phyloP scores from a whole-genome alignment of 2,329 filamentous ascomycete species.

The Scopulariopsis brevicaulis region DNA sequence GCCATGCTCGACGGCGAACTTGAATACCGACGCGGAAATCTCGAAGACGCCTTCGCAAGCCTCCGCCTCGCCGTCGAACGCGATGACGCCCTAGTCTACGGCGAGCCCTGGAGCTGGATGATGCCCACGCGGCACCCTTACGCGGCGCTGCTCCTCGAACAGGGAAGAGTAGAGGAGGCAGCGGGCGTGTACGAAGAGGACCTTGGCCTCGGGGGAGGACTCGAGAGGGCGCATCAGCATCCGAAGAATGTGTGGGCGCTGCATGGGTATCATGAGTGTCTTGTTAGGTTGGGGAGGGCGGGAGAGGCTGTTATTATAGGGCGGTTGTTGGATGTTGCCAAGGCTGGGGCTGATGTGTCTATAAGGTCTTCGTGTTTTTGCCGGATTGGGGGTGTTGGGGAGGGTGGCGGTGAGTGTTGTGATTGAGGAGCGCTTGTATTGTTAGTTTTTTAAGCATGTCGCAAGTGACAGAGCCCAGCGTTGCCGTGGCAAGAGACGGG shows the following conservation, averaged over 20 bases:
- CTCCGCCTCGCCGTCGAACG: constrained; percentile 44
- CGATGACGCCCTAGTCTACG: constrained; percentile 55
- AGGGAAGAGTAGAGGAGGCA: constrained; percentile 45
- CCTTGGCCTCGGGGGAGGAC: constrained; percentile 43
- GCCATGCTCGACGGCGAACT: constrained; percentile 66
- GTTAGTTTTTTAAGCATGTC: no score
- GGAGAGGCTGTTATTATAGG: constrained; percentile 23
- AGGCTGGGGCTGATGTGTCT: constrained; percentile 46
- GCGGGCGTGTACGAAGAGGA: constrained; percentile 47
- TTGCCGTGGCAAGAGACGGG: no score
- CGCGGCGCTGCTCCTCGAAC: constrained; percentile 58
- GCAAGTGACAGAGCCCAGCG: no score
- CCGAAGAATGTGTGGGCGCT: constrained; percentile 67
- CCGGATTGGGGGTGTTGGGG: background rate
- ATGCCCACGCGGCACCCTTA: constrained; percentile 61
- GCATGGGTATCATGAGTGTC: constrained; percentile 62
- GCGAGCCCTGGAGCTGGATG: constrained; percentile 76
- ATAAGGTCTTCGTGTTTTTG: constrained; percentile 48
- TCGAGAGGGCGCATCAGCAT: constrained; percentile 55
- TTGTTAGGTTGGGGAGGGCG: constrained; percentile 37
- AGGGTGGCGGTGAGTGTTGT: background rate
- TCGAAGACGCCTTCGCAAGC: constrained; percentile 44
- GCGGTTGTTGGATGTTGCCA: constrained; percentile 36
- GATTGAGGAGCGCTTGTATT: no score
- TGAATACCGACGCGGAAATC: constrained; percentile 53